Conservation (phyloP, 768 basidiomycete species). For the Pleurotus tuoliensis region DNA sequence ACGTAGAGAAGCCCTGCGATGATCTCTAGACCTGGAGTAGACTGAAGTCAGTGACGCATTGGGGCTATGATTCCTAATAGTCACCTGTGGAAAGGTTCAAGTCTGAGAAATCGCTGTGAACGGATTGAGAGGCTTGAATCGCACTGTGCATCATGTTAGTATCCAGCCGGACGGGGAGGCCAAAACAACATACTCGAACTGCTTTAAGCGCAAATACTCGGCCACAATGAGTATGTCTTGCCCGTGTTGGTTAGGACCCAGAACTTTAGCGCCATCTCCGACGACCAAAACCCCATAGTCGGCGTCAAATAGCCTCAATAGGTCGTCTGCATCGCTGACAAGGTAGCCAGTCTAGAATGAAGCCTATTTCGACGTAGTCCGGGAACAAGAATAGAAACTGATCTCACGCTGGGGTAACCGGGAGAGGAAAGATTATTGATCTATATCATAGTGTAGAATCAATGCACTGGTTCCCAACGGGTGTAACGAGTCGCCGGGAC, state of each 20-base stretch:
- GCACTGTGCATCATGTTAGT: slow-evolving; percentile 31
- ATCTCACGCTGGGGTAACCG: slow-evolving; percentile 46
- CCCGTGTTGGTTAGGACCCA: slow-evolving; percentile 66
- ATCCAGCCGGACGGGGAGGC: too few relatives aligned
- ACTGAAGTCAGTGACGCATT: background rate
- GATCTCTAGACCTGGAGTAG: slow-evolving; percentile 44
- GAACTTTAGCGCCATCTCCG: slow-evolving; percentile 67
- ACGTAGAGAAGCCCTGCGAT: slow-evolving; percentile 76
- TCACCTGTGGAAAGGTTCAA: slow-evolving; percentile 50
- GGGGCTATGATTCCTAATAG: background rate
- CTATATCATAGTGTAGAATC: slow-evolving; percentile 27
- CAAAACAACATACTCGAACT: slow-evolving; percentile 49
- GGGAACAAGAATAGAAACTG: background rate
- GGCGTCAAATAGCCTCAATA: slow-evolving; percentile 74
- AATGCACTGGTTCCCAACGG: background rate
- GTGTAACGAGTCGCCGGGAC: slow-evolving; percentile 15
- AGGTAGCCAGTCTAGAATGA: slow-evolving; percentile 59
- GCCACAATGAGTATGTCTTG: slow-evolving; percentile 78
- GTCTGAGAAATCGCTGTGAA: slow-evolving; percentile 69
- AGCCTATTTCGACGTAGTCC: background rate
- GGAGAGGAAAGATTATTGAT: slow-evolving; percentile 69
- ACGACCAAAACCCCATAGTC: slow-evolving; percentile 71
- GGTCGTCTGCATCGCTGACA: slow-evolving; percentile 76
- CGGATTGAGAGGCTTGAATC: slow-evolving; percentile 67
- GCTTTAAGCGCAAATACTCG: slow-evolving; percentile 73